phyloP scores from a whole-genome alignment of 2,329 filamentous ascomycete species.

The Diplodia mutila region DNA sequence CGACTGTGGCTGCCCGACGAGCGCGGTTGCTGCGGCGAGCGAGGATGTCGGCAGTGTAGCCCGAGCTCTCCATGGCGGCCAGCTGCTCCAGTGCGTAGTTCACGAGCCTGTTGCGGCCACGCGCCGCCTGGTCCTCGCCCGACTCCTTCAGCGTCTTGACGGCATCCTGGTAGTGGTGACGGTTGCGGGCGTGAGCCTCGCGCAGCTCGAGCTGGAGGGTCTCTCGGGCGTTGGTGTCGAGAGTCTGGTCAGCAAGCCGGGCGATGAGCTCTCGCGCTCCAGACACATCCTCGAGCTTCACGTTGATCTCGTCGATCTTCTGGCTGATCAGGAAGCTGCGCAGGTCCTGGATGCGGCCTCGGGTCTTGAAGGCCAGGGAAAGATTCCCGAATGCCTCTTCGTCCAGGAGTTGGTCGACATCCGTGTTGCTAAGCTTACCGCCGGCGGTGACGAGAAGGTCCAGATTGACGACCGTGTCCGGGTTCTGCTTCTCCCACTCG shows the following conservation, averaged over 20 bases:
- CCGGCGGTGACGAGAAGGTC: constrained; percentile 31
- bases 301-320: constrained; percentile 35
- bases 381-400: constrained; percentile 39
- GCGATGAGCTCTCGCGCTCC: constrained; percentile 37
- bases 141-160: constrained; percentile 30
- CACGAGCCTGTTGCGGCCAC: constrained; percentile 36
- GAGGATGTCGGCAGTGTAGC: constrained; percentile 40
- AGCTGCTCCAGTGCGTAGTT: constrained; percentile 36
- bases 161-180: constrained; percentile 32
- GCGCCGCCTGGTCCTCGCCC: constrained; percentile 23
- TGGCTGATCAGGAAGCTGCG: constrained; percentile 35
- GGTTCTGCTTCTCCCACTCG: constrained; percentile 33
- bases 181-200: constrained; percentile 37
- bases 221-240: constrained; percentile 28
- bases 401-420: constrained; percentile 32
- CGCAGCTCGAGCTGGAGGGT: constrained; percentile 34
- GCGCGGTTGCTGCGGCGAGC: constrained; percentile 40
- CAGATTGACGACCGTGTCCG: constrained; percentile 31
- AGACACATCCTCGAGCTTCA: constrained; percentile 38
- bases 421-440: constrained; percentile 30
- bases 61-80: constrained; percentile 34
- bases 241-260: constrained; percentile 29
- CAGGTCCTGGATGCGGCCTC: constrained; percentile 33
- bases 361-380: constrained; percentile 38
- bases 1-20: constrained; percentile 33